Evolutionary conservation across 257 asterid species (phyloP).

Genomic region (Plantago elongata): DNA sequence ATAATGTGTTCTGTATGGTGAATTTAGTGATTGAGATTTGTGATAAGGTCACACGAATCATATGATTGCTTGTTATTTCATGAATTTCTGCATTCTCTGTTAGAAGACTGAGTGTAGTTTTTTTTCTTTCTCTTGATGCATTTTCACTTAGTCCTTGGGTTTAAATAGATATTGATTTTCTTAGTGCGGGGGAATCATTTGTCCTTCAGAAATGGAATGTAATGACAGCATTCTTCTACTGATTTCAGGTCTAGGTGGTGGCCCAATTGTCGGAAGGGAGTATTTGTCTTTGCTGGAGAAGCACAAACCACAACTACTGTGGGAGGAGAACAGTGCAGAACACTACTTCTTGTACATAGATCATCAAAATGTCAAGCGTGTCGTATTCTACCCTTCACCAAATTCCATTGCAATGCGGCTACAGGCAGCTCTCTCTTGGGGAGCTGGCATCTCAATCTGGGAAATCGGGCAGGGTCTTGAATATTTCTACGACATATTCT

Average conservation of each 20-base stretch:
- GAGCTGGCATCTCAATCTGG: slow-evolving; percentile 89
- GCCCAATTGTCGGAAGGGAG: slow-evolving; percentile 71
- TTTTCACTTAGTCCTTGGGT: not conserved
- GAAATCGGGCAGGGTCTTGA: slow-evolving; percentile 96
- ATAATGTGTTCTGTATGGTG: no score
- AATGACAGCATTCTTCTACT: not conserved
- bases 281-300: slow-evolving; percentile 69
- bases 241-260: slow-evolving; percentile 79
- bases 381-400: slow-evolving; percentile 74
- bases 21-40: no score
- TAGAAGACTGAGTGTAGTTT: no score
- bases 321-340: slow-evolving; percentile 90
- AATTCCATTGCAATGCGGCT: slow-evolving; percentile 66
- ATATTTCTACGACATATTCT: slow-evolving; percentile 66
- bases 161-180: not conserved
- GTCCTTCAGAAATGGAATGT: not conserved
- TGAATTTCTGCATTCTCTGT: not conserved
- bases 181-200: not conserved
- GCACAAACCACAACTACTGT: slow-evolving; percentile 65
- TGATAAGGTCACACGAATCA: not conserved
- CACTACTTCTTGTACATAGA: slow-evolving; percentile 82
- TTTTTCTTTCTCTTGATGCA: no score
- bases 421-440: slow-evolving; percentile 74
- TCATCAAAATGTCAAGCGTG: slow-evolving; percentile 52
- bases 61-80: not conserved